phyloP scores from a whole-genome alignment of 352 stramenopile genomes.

The Phytopythium boreale region DNA sequence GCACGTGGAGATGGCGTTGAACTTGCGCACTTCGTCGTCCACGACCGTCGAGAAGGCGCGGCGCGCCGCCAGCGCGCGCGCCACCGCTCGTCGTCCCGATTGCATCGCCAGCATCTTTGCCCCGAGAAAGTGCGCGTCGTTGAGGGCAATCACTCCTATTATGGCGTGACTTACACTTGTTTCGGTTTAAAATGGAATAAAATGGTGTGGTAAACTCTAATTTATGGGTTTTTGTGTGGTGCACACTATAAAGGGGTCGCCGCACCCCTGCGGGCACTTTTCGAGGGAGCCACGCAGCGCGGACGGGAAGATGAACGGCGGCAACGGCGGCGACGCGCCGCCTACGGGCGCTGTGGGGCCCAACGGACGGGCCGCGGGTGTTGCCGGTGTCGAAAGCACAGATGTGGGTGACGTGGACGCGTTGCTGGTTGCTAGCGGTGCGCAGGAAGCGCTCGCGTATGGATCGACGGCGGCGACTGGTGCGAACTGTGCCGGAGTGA shows the following conservation, averaged over 20 bases:
- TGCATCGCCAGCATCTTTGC: conserved; percentile 19
- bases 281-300: conserved; percentile 2
- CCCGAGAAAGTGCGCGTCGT: not conserved
- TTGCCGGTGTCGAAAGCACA: too few species aligned
- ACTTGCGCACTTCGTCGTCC: conserved; percentile 78
- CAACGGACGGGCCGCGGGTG: not conserved
- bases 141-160: not conserved
- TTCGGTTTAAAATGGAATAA: not conserved
- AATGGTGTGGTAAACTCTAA: not conserved
- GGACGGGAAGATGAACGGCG: conserved; percentile 8
- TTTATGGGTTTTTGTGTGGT: not conserved
- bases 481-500: not conserved
- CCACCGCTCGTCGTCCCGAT: not conserved
- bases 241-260: not conserved
- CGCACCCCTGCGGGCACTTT: not conserved
- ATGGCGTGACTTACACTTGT: not conserved
- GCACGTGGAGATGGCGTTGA: conserved; percentile 72
- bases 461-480: not conserved
- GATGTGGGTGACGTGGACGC: not conserved
- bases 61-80: conserved; percentile 6
- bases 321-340: not conserved
- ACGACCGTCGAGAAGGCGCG: conserved; percentile 64
- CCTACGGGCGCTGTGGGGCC: not conserved
- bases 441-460: not conserved
- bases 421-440: not conserved